These are phyloP conservation scores for Trichoderma gamsii DNA, from an alignment of 495 filamentous ascomycete genomes.

Conservation along the genomic window DNA sequence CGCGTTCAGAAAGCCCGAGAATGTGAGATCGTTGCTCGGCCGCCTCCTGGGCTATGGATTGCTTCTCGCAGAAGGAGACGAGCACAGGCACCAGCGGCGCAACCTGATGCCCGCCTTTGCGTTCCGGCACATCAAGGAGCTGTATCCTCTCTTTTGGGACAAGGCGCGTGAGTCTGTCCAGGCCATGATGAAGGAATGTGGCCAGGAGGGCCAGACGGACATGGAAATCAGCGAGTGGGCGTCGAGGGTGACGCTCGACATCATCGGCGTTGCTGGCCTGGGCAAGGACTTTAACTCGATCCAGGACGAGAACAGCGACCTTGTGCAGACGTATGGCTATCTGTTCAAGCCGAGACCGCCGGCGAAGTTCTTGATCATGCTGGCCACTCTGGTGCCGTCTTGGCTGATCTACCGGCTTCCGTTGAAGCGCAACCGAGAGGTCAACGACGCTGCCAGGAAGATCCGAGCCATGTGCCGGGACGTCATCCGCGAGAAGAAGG, in stretches of 20 bases:
- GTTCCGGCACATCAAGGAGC: constrained; percentile 78
- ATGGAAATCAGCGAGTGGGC: constrained; percentile 67
- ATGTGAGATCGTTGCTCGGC: constrained; percentile 50
- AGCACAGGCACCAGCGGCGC: constrained; percentile 75
- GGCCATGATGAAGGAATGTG: constrained; percentile 21
- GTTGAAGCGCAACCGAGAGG: constrained; percentile 57
- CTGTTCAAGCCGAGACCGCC: constrained; percentile 45
- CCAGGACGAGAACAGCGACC: constrained; percentile 53
- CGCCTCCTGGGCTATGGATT: constrained; percentile 69
- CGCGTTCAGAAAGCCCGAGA: constrained; percentile 67
- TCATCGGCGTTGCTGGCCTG: constrained; percentile 77
- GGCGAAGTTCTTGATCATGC: constrained; percentile 39
- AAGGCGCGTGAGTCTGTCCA: constrained; percentile 46
- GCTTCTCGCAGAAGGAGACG: constrained; percentile 77
- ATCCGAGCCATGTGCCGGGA: constrained; percentile 60
- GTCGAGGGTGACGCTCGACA: constrained; percentile 72
- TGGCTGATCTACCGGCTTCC: constrained; percentile 53
- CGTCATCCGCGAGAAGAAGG: constrained; percentile 63
- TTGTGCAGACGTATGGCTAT: constrained; percentile 60
- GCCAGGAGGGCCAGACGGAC: constrained; percentile 39
- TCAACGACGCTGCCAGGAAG: constrained; percentile 45
- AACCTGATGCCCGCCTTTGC: constrained; percentile 78
- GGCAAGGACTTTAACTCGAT: constrained; percentile 74
- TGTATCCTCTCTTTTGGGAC: constrained; percentile 78
- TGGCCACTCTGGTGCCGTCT: constrained; percentile 42